These are phyloP conservation scores for Yamadazyma aaseri DNA, from an alignment of 1,139 yeast genomes.

Conservation along the genomic window DNA sequence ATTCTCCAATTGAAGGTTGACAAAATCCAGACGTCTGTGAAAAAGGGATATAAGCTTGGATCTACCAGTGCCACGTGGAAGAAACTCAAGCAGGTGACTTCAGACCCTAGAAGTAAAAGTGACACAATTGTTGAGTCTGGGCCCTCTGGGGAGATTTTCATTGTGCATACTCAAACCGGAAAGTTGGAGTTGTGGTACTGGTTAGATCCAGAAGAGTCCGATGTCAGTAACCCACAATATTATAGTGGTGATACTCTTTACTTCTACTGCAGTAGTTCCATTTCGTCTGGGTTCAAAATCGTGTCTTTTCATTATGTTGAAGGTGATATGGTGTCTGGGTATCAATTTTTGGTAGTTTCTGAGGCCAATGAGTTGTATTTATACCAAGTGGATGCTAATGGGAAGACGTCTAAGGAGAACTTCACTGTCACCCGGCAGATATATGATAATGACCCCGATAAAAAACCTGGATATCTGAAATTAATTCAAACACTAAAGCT, in stretches of 20 bases:
- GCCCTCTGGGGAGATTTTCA: slow-evolving; percentile 43
- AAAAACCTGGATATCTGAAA: slow-evolving; percentile 1
- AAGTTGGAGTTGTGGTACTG: slow-evolving; percentile 54
- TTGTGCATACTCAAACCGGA: slow-evolving; percentile 26
- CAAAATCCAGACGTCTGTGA: slow-evolving; percentile 22
- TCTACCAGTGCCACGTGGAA: slow-evolving; percentile 47
- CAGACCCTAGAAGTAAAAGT: slow-evolving; percentile 7
- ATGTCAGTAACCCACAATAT: neutral
- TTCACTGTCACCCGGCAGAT: too few species aligned
- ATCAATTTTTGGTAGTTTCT: slow-evolving; percentile 5
- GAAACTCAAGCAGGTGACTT: slow-evolving; percentile 38
- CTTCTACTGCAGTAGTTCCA: slow-evolving; percentile 21
- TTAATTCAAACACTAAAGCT: slow-evolving; percentile 9
- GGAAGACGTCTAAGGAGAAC: neutral
- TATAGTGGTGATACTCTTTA: slow-evolving; percentile 34
- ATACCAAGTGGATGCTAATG: slow-evolving; percentile 5
- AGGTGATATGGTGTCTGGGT: slow-evolving; percentile 9
- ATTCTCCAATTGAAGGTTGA: slow-evolving; percentile 20
- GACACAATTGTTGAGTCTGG: slow-evolving; percentile 35
- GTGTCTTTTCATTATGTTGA: slow-evolving; percentile 5
- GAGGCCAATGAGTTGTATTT: neutral
- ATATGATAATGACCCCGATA: neutral
- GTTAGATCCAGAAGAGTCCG: slow-evolving; percentile 24
- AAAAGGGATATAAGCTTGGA: slow-evolving; percentile 39
- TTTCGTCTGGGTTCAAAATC: slow-evolving; percentile 2